Conservation (phyloP, 305 asterid genomes). For the Nicotiana rustica region DNA sequence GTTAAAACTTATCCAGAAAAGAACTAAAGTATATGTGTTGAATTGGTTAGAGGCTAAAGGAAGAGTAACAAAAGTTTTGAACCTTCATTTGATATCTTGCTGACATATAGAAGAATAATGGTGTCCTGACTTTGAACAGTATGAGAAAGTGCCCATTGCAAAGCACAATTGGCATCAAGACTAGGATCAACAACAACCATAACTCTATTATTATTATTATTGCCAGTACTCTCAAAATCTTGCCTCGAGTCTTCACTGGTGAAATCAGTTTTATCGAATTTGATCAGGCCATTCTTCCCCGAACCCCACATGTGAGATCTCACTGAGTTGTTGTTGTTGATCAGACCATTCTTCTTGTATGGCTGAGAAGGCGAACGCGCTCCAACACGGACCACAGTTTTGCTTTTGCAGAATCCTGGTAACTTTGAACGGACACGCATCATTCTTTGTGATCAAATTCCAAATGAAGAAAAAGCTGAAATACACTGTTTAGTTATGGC, state of each 20-base stretch:
- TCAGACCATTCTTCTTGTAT: constrained; percentile 42
- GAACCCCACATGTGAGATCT: too few relatives aligned
- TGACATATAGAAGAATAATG: constrained; percentile 68
- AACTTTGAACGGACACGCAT: constrained; percentile 38
- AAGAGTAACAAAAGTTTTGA: neutral
- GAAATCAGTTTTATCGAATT: constrained; percentile 40
- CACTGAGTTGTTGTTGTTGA: too few relatives aligned
- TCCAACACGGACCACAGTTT: constrained; percentile 53
- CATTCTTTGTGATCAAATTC: constrained; percentile 20
- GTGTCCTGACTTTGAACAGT: constrained; percentile 73
- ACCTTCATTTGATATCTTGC: constrained; percentile 60
- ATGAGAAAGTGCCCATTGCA: constrained; percentile 87
- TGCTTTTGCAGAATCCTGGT: constrained; percentile 54
- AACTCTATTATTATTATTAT: constrained; percentile 54
- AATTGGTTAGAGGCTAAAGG: too few relatives aligned
- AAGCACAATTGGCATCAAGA: constrained; percentile 68
- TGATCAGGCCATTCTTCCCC: constrained; percentile 35
- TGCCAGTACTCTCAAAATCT: neutral
- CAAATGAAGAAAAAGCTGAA: neutral
- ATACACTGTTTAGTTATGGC: constrained; percentile 16
- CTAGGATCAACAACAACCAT: constrained; percentile 83
- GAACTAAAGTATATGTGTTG: neutral
- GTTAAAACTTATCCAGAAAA: constrained; percentile 35
- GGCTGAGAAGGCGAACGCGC: constrained; percentile 60
- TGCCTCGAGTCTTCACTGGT: neutral